phyloP scores from a whole-genome alignment of 495 filamentous ascomycete genomes.

The Talaromyces stipitatus region DNA sequence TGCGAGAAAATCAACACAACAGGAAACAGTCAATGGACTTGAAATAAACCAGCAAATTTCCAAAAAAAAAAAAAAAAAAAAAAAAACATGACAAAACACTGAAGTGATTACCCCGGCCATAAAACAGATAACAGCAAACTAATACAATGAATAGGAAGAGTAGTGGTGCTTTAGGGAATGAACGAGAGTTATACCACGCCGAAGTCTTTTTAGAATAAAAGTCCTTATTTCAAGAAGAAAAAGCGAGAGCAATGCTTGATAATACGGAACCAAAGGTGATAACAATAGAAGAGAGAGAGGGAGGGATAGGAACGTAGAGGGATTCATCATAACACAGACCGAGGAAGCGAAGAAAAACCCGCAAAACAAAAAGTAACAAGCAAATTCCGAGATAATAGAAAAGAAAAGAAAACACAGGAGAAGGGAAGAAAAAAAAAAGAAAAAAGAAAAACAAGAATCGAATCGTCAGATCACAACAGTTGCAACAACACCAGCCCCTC shows the following conservation, averaged over 20 bases:
- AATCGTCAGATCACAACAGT: background rate
- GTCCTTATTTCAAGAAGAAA: background rate
- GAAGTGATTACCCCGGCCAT: background rate
- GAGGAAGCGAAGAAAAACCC: constrained; percentile 12
- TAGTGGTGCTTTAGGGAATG: background rate
- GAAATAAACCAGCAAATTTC: background rate
- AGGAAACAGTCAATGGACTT: no score
- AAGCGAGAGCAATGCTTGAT: constrained; percentile 8
- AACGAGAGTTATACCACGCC: background rate
- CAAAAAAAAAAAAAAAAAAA: no score
- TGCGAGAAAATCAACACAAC: no score
- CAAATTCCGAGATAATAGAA: constrained; percentile 36
- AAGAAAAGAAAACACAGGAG: constrained; percentile 13
- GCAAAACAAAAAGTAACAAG: constrained; percentile 20
- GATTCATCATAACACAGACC: constrained; percentile 3
- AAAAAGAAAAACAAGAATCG: constrained; percentile 11
- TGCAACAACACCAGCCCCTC: constrained; percentile 8
- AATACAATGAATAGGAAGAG: background rate
- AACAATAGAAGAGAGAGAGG: constrained; percentile 9
- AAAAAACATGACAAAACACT: background rate
- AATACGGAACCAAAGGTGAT: background rate
- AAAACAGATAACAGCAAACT: background rate
- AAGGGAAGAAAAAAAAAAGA: constrained; percentile 13
- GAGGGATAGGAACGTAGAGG: constrained; percentile 9
- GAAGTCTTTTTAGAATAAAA: background rate